Conservation (phyloP, 2,329 filamentous ascomycete species). For the Talaromyces sp. region DNA sequence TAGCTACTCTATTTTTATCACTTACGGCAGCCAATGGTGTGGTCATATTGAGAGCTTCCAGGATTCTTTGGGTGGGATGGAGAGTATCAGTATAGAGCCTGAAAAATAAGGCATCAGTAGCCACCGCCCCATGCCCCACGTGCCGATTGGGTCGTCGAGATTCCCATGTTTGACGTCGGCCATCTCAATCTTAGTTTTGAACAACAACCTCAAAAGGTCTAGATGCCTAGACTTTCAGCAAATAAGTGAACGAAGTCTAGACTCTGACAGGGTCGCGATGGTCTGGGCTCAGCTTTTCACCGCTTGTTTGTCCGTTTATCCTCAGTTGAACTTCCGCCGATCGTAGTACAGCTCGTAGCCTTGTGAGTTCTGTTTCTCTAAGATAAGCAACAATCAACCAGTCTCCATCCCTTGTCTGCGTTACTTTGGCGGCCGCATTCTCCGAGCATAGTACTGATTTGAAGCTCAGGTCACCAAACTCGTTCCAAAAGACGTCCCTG, state of each 20-base stretch:
- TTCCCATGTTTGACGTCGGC: not conserved
- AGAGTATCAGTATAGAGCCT: not conserved
- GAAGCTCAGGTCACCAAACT: not conserved
- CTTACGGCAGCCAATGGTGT: not conserved
- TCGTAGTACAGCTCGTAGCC: constrained; percentile 1
- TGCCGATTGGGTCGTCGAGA: constrained; percentile 5
- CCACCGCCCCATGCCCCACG: constrained; percentile 6
- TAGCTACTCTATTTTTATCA: not conserved
- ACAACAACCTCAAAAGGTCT: not conserved
- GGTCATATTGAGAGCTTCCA: not conserved
- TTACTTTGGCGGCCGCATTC: not conserved
- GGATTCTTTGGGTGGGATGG: not conserved
- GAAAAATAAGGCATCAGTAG: not conserved
- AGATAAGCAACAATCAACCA: not conserved
- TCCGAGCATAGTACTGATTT: not conserved
- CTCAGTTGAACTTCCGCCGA: not conserved
- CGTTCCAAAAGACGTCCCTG: not conserved
- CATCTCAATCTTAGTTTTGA: not conserved
- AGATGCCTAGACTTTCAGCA: not conserved
- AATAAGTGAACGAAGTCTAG: not conserved
- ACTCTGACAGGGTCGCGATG: not conserved
- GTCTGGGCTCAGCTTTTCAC: not conserved
- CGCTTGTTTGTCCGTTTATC: not conserved
- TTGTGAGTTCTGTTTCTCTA: constrained; percentile 1
- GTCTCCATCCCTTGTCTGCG: not conserved